These are phyloP conservation scores for Acer negundo DNA, from an alignment of 345 rosid species.

Conservation along the genomic window DNA sequence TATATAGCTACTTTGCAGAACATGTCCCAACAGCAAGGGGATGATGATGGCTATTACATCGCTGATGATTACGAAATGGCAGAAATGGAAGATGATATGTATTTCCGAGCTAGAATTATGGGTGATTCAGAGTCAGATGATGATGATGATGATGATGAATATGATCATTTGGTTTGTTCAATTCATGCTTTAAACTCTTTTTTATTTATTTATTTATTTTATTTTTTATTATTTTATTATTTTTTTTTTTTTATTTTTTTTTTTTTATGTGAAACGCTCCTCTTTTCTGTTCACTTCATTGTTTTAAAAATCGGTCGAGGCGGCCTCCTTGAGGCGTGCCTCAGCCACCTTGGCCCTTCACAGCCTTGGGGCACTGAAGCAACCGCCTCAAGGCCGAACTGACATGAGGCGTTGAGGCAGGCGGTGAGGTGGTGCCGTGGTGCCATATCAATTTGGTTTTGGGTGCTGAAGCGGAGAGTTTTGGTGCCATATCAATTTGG, in stretches of 20 bases:
- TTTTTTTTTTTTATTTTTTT: background rate
- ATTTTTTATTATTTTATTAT: no score
- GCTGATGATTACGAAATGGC: conserved; percentile 55
- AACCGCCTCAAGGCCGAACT: no score
- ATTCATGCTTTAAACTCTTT: background rate
- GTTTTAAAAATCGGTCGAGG: no score
- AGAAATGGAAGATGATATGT: conserved; percentile 54
- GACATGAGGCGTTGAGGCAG: no score
- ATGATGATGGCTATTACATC: conserved; percentile 44
- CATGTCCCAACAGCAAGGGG: conserved; percentile 48
- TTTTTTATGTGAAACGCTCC: background rate
- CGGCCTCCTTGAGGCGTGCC: no score
- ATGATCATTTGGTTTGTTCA: conserved; percentile 45
- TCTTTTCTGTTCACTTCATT: background rate
- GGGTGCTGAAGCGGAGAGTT: no score
- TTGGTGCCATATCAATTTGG: no score
- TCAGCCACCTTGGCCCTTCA: no score
- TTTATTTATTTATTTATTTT: background rate
- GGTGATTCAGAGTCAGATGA: conserved; percentile 58
- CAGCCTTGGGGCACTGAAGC: no score
- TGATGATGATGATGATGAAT: conserved; percentile 38
- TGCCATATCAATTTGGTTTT: no score
- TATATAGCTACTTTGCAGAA: conserved; percentile 15
- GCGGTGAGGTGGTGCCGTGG: no score
- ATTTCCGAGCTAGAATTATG: conserved; percentile 48